Base-by-base conservation (phyloP, 2,329 filamentous ascomycete genomes). In the Cladophialophora exuberans region DNA sequence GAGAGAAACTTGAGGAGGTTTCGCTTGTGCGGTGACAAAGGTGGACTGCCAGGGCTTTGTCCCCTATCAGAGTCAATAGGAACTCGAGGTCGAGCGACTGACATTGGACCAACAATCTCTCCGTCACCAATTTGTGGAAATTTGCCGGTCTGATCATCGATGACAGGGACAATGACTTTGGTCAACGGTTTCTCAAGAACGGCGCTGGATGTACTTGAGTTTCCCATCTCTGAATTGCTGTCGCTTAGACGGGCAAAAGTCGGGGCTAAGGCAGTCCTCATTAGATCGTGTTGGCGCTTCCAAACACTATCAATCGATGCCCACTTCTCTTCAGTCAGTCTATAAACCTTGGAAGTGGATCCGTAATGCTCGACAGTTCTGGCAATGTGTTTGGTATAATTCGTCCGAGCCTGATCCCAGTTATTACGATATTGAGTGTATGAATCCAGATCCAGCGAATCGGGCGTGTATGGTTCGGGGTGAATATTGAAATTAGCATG, bases 61-160 rank as follows among this genome's bases (percentile, higher is more conserved):
- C 60, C 63, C 54, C 44, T 62, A 50, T 31, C 52, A 20, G 26
- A 56, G 36, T 44, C 43, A 6, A 67, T 68, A n/a, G 46, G 26
- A 18, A 50, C 41, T 15, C 59, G 52, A 18, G 63, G 57, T 1
- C 72, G 73, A 4, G 70, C 73, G 28, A 76, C 74, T n/a, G 70
- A 83, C 92, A 97, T 96, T 5, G 92, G 92, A 1, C 92, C 92
- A 39, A 97, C 90, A 68, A 97, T 95, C 70, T 96, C 92, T 65
- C 92, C 87, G 66, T 96, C 91, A 48, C 91, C 91, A 26, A 93
- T 83, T 64, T 87, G 85, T 20, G 91, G 91, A 66, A 96, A 97
- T 71, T 97, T 96, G 67, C 88, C 87, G 59, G 51, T 58, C 49
- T 88, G 72, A 60, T 76, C 72, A 53, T 76, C 69, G 20, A 76